A percentile compares a stretch with the other conserved stretches of the same genome.
Conservation (phyloP, 148 eudicot genomes). For the Silene conica region DNA sequence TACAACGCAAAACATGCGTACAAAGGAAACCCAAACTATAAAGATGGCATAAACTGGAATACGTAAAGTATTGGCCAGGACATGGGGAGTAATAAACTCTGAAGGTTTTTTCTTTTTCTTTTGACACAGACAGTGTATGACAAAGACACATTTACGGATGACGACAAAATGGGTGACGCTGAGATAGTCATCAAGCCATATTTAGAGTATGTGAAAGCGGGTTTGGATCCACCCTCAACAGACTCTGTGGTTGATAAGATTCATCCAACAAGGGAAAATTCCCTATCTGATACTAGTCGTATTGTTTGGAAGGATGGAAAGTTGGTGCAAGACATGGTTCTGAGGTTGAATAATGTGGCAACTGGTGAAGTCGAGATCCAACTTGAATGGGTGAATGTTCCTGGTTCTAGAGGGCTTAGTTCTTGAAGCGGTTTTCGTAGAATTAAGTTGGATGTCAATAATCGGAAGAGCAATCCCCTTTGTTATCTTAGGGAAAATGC, state of each 20-base stretch:
- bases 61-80: too few species aligned
- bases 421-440: background rate
- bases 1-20: too few species aligned
- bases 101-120: background rate
- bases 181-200: conserved; percentile 39
- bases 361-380: conserved; percentile 56
- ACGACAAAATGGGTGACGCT: conserved; percentile 62
- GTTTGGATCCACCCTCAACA: conserved; percentile 35
- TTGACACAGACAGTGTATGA: conserved; percentile 42
- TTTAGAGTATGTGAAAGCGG: conserved; percentile 42
- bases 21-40: too few species aligned
- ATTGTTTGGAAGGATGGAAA: conserved; percentile 60
- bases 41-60: too few species aligned
- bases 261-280: conserved; percentile 47
- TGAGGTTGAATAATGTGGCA: conserved; percentile 42
- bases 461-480: background rate
- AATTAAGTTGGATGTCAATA: background rate
- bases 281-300: conserved; percentile 51
- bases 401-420: conserved; percentile 26
- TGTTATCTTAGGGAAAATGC: too few species aligned
- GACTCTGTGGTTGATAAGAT: conserved; percentile 43
- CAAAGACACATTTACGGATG: conserved; percentile 40
- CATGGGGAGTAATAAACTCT: too few species aligned
- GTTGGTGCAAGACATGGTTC: conserved; percentile 53
- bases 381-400: conserved; percentile 47